Evolutionary conservation across 106 monocot species (phyloP).

Genomic region (Dendrobium chrysotoxum): DNA sequence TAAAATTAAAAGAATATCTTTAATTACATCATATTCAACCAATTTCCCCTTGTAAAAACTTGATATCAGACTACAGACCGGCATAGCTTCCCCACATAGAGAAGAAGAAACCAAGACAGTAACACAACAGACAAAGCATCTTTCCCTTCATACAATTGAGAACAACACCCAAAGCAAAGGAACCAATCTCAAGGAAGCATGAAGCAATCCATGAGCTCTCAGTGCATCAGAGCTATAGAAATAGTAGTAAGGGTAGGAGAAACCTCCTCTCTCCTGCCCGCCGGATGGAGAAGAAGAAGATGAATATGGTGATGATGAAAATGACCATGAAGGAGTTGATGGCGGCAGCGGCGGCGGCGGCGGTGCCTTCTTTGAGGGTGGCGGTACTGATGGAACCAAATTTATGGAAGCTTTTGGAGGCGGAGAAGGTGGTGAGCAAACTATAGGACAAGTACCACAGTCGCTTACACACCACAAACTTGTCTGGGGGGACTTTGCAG

Average conservation of each 20-base stretch:
- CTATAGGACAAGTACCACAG: conserved; percentile 44
- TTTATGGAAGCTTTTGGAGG: conserved; percentile 8
- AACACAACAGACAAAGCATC: neutral
- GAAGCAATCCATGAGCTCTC: neutral
- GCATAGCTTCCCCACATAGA: too few relatives aligned
- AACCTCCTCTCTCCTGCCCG: neutral
- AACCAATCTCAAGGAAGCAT: neutral
- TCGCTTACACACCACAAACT: conserved; percentile 34
- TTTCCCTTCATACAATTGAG: neutral
- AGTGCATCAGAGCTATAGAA: conserved; percentile 33
- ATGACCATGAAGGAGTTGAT: conserved; percentile 5
- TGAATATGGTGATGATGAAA: conserved; percentile 10
- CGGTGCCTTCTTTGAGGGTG: conserved; percentile 1
- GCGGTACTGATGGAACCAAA: conserved; percentile 5
- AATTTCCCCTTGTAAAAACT: neutral
- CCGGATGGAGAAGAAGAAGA: neutral
- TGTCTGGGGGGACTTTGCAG: conserved; percentile 13
- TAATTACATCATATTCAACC: neutral
- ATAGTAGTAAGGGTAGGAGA: conserved; percentile 40
- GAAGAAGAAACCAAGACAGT: neutral
- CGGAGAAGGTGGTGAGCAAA: conserved; percentile 35
- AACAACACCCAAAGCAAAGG: neutral
- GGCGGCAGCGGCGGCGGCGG: conserved; percentile 8
- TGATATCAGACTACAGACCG: too few relatives aligned
- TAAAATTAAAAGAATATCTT: neutral